Evolutionary conservation across 805 yeast genomes (phyloP), one percentile per base, ranked within the genome.

Genomic region (Vanderwaltozyma yarrowii): DNA sequence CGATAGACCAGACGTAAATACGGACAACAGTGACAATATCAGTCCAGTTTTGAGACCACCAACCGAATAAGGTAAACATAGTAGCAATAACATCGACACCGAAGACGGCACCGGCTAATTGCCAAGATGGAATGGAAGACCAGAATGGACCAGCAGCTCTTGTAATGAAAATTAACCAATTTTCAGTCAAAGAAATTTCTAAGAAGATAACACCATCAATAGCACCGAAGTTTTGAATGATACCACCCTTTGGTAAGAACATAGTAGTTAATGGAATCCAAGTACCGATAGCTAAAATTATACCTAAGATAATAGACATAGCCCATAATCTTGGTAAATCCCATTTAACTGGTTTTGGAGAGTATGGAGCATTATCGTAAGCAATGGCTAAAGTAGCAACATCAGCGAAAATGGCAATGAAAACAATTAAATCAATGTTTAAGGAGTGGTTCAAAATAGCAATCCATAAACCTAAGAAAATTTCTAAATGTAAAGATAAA

Each of bases 121-220:
- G 95, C 96, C 96, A 87, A 36, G 96, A 87, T 71, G 96, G 96
- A 42, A 73, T 58, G 35, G 95, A 85, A 44, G 95, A 82, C 96
- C 96, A 87, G 92, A 87, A 87, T 61, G 96, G 95, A 73, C 96
- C 96, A 65, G 78, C 82, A 62, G 95, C 95, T 74, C 96, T 81
- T 60, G 96, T 86, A 62, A 87, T 73, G 82, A 86, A 86, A 73
- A 86, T 86, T 69, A 86, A 79, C 96, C 96, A 86, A 74, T 87
- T 86, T 74, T 86, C 95, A 66, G 96, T 85, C 65, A 86, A 78
- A 42, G 95, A 83, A 61, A 86, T 86, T 73, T 86, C 86, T 71
- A 86, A 78, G 80, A 86, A 86, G 68, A 86, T 69, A 58, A 87
- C 83, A 77, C 95, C 92, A 61, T 87, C 95, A 52, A 81, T 69